Conservation (phyloP, 1,284 basidiomycete species). For the Coniferiporia weirii region DNA sequence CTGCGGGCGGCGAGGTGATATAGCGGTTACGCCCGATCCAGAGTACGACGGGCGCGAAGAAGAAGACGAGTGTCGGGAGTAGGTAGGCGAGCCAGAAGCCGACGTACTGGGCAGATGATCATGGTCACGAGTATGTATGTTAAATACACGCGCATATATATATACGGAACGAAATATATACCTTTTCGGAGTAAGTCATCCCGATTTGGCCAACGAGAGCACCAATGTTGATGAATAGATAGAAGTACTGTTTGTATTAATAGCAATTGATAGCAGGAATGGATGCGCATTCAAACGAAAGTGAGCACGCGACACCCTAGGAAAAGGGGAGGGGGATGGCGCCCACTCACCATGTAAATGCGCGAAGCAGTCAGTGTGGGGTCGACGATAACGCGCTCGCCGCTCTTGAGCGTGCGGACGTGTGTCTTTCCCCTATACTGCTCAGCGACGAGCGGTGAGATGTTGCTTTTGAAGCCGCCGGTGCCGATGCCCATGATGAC, state of each 20-base stretch:
- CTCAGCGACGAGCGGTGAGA: slow-evolving; percentile 76
- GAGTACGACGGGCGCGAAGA: slow-evolving; percentile 69
- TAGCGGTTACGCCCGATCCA: slow-evolving; percentile 64
- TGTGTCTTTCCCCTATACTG: slow-evolving; percentile 59
- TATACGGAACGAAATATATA: too few relatives aligned
- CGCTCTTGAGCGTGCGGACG: slow-evolving; percentile 47
- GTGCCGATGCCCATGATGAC: slow-evolving; percentile 67
- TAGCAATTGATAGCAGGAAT: too few relatives aligned
- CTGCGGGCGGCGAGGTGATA: slow-evolving; percentile 61
- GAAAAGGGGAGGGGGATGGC: too few relatives aligned
- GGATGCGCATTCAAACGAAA: too few relatives aligned
- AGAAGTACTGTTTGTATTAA: slow-evolving; percentile 55
- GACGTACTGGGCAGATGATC: slow-evolving; percentile 39
- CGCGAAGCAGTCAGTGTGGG: slow-evolving; percentile 66
- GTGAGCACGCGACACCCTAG: too few relatives aligned
- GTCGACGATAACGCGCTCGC: slow-evolving; percentile 80
- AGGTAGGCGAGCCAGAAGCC: slow-evolving; percentile 70
- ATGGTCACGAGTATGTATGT: too few relatives aligned
- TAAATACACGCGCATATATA: too few relatives aligned
- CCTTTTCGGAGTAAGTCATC: slow-evolving; percentile 74
- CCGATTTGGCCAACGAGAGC: slow-evolving; percentile 64
- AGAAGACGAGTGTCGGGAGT: slow-evolving; percentile 64
- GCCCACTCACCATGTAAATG: slow-evolving; percentile 60
- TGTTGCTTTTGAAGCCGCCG: slow-evolving; percentile 79
- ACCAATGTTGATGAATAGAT: slow-evolving; percentile 76